phyloP scores from a whole-genome alignment of 495 filamentous ascomycete species.

The Beverwykella pulmonaria region DNA sequence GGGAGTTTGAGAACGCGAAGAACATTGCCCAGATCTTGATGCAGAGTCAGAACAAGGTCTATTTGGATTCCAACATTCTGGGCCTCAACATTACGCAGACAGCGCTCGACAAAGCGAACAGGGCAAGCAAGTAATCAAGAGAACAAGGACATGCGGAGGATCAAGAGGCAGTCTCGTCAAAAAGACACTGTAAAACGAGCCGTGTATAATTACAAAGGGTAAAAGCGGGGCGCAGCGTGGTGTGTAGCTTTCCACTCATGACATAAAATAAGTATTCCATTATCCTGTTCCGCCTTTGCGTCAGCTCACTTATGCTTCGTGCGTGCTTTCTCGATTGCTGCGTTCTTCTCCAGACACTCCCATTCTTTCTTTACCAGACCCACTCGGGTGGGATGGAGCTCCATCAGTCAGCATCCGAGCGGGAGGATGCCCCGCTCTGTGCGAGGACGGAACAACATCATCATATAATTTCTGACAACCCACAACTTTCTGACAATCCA shows the following conservation, averaged over 20 bases:
- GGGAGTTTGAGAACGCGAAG: conserved; percentile 94
- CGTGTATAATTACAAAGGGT: conserved; percentile 1
- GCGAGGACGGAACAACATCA: background rate
- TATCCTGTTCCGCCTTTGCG: background rate
- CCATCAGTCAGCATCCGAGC: background rate
- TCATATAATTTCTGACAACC: background rate
- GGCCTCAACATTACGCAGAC: conserved; percentile 84
- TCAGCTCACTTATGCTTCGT: background rate
- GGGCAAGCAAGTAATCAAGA: conserved; percentile 13
- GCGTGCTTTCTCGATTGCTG: background rate
- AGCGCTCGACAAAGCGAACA: conserved; percentile 46
- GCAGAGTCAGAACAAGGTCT: conserved; percentile 89
- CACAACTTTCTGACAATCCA: background rate
- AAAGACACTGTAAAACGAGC: background rate
- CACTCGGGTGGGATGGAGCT: background rate
- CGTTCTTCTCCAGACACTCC: background rate
- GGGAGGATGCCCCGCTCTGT: background rate
- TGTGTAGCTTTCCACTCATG: background rate
- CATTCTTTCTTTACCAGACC: no score
- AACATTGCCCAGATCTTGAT: conserved; percentile 82
- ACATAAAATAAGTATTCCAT: background rate
- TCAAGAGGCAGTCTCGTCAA: background rate
- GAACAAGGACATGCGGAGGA: background rate
- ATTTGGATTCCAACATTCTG: conserved; percentile 84
- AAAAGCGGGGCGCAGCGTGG: conserved; percentile 5